These are phyloP conservation scores for Puya raimondii DNA, from an alignment of 176 grass and related monocot genomes.

Conservation along the genomic window DNA sequence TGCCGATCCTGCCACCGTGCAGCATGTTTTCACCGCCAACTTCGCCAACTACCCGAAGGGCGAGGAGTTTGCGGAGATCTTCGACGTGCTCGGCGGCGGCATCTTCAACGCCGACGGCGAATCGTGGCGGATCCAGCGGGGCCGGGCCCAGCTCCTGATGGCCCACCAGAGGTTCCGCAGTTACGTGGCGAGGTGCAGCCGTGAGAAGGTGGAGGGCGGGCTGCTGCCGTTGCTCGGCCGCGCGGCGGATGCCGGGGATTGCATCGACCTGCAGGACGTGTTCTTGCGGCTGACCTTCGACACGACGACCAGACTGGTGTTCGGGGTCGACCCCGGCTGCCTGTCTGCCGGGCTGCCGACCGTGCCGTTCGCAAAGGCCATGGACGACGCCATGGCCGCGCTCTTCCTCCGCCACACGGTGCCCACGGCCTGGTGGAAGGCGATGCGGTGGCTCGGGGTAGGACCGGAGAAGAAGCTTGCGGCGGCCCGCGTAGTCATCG, in stretches of 20 bases:
- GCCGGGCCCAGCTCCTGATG: conserved; percentile 39
- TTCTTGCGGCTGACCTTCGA: conserved; percentile 73
- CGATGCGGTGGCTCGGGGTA: conserved; percentile 29
- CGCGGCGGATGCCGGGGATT: not conserved
- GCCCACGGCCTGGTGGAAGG: conserved; percentile 44
- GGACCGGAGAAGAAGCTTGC: conserved; percentile 56
- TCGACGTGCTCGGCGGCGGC: conserved; percentile 57
- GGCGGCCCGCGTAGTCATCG: conserved; percentile 33
- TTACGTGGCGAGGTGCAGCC: conserved; percentile 22
- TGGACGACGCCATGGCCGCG: conserved; percentile 52
- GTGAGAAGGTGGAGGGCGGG: conserved; percentile 37
- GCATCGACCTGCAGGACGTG: conserved; percentile 56
- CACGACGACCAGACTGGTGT: conserved; percentile 42
- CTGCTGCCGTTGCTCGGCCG: conserved; percentile 41
- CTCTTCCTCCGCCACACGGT: conserved; percentile 45
- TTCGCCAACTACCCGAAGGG: conserved; percentile 72
- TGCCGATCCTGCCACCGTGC: conserved; percentile 53
- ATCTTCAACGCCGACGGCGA: conserved; percentile 79
- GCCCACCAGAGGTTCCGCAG: conserved; percentile 23
- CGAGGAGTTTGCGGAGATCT: conserved; percentile 42
- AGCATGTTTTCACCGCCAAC: conserved; percentile 60
- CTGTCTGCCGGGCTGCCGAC: conserved; percentile 34
- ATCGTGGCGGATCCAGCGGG: conserved; percentile 42
- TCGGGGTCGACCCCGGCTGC: conserved; percentile 61
- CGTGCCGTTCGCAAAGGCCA: conserved; percentile 56